Base-by-base conservation (phyloP, 768 basidiomycete genomes). In the Auriculariales sp. region DNA sequence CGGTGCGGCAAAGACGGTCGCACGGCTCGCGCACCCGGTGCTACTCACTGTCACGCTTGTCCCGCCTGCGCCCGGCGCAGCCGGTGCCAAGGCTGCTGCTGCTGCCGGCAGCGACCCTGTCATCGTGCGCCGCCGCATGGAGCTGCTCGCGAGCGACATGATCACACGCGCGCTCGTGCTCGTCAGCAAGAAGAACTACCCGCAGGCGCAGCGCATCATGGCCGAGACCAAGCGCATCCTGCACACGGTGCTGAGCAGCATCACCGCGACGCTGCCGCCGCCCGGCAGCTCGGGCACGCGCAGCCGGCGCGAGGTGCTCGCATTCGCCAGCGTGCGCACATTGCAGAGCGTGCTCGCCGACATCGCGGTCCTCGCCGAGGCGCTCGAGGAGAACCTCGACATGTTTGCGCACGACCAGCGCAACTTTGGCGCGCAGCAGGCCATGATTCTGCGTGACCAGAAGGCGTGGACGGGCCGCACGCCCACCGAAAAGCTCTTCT, bases 401-500 rank as follows among this genome's bases (percentile, higher is more conserved):
- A 59, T 87, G 64, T 99, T 99, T 67, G 91, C 87, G 28, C 81
- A 87, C 60, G 90, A 93, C 63, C 86, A 92, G 60, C 74, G 93
- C 50, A 95, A 95, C 65, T 92, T 91, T 64, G 92, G 90, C 49
- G 93, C 95, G 50, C 95, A 99, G 62, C 95, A 95, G 80, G 94
- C 94, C 15, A 93, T 95, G 81, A 90, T 98, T 50, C 70, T 99
- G 11, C 77, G 94, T 24, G 88, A 93, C 59, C 95, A 99, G 63
- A 91, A 90, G 64, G 85, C 85, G 60, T 98, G 94, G 94, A 95
- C 81, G 54, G 79, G 81, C 24, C 73, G 91, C 46, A 92, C 88
- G 56, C 81, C 87, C 14, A 95, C 87, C 19, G 95, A 99, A 62
- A 74, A 84, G 31, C 64, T 91, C 54, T 97, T 97, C 68, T 94